Percentiles rank a stretch among this genome's conserved stretches.
phyloP scores from a whole-genome alignment of 23 red algal species.

The Chondrus crispus region DNA sequence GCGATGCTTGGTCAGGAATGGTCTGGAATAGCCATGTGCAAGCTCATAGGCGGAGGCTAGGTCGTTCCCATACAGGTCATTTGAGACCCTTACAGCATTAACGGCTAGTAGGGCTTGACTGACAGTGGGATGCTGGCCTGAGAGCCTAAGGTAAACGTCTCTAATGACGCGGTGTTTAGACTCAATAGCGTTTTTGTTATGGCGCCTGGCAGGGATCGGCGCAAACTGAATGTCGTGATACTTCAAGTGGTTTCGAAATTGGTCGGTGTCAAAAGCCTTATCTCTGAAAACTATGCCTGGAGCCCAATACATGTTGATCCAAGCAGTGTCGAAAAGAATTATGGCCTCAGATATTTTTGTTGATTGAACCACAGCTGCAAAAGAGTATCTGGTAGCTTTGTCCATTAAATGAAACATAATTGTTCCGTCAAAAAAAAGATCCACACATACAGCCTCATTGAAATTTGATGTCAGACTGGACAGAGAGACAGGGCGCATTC shows the following conservation, averaged over 20 bases:
- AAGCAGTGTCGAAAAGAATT: not conserved
- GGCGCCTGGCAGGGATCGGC: not conserved
- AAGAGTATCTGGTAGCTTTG: not conserved
- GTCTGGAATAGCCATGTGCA: not conserved
- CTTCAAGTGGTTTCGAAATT: not conserved
- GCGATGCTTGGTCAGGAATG: no score
- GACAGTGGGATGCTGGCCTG: not conserved
- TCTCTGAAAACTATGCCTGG: not conserved
- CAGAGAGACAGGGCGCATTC: no score
- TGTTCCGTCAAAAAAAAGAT: no score
- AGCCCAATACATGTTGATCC: not conserved
- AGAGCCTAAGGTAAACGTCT: not conserved
- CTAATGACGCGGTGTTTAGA: not conserved
- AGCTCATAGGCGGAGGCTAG: not conserved
- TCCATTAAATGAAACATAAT: not conserved
- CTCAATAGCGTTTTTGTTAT: not conserved
- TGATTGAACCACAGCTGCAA: no score
- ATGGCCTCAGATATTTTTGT: not conserved
- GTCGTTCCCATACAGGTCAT: not conserved
- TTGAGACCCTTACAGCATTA: not conserved
- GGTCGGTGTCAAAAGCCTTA: not conserved
- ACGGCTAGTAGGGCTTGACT: not conserved
- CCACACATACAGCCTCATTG: no score
- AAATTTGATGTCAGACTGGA: no score
- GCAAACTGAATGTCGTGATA: not conserved